These are phyloP conservation scores for Carnegiea gigantea DNA, from an alignment of 179 eudicot genomes.

Conservation along the genomic window DNA sequence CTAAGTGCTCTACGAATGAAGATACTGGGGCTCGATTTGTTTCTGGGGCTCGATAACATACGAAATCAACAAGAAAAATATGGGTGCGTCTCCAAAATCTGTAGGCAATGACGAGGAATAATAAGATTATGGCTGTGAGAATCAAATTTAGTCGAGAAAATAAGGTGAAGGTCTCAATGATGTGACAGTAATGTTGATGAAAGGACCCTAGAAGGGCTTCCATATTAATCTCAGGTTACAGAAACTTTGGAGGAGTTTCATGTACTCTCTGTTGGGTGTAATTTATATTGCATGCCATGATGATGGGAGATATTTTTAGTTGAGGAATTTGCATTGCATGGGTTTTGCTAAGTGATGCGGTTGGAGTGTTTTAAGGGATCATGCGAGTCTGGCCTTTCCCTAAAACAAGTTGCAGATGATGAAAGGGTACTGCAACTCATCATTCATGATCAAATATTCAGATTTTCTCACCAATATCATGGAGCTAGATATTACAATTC, in stretches of 20 bases:
- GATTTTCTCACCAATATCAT: no score
- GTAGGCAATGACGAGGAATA: slow-evolving; percentile 19
- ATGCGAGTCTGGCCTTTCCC: slow-evolving; percentile 3
- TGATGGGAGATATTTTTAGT: background rate
- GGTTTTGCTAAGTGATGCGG: background rate
- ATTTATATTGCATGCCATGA: background rate
- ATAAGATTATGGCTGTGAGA: slow-evolving; percentile 20
- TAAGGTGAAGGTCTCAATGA: slow-evolving; percentile 12
- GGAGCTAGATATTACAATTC: no score
- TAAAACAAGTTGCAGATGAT: background rate
- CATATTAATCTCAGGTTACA: slow-evolving; percentile 11
- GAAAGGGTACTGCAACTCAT: background rate
- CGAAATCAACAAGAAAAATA: slow-evolving; percentile 41
- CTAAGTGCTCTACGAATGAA: slow-evolving; percentile 42
- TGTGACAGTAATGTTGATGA: slow-evolving; percentile 9
- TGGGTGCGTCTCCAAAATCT: slow-evolving; percentile 8
- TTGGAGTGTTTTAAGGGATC: background rate
- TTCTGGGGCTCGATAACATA: slow-evolving; percentile 36
- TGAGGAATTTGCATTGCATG: background rate
- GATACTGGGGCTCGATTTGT: slow-evolving; percentile 36
- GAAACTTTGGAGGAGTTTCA: background rate
- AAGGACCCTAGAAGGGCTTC: slow-evolving; percentile 18
- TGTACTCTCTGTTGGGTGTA: background rate
- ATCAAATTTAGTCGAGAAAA: slow-evolving; percentile 22
- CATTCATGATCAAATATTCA: background rate